A percentile compares a stretch with the other conserved stretches of the same genome.
Conservation (phyloP, 2,329 filamentous ascomycete genomes). For the Fusarium ramigenum region DNA sequence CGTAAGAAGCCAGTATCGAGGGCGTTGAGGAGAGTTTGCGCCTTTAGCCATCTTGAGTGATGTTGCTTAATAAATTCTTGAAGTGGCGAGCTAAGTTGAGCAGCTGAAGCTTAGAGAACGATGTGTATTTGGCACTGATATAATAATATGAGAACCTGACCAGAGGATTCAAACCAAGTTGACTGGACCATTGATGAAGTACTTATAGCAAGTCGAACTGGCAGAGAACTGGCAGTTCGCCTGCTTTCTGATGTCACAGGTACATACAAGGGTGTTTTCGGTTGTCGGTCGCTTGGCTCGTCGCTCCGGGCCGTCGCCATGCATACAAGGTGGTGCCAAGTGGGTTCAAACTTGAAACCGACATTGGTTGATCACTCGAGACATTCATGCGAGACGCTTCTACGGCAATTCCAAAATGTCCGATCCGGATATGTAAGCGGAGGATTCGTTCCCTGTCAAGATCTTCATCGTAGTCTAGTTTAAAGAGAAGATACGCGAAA, state of each 20-base stretch:
- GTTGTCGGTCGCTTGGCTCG: conserved; percentile 20
- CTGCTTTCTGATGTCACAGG: background rate
- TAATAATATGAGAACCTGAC: background rate
- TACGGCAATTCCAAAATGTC: background rate
- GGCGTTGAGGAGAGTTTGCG: background rate
- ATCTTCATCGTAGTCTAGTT: background rate
- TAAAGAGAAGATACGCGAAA: background rate
- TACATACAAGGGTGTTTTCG: background rate
- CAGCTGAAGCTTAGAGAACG: background rate
- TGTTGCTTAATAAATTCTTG: background rate
- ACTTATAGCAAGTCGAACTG: background rate
- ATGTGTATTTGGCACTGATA: background rate
- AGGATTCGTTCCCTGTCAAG: background rate
- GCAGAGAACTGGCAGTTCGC: no score
- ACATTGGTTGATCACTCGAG: background rate
- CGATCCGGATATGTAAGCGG: background rate
- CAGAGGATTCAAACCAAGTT: background rate
- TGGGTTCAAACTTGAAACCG: background rate
- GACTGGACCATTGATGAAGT: background rate
- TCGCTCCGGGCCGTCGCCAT: conserved; percentile 24
- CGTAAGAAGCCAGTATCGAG: conserved; percentile 32
- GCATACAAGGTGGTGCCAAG: background rate
- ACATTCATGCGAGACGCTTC: background rate
- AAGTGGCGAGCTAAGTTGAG: accelerated
- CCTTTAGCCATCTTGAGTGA: conserved; percentile 18